Evolutionary conservation across 768 basidiomycete genomes (phyloP).

Genomic region (Termitomyces sp.): DNA sequence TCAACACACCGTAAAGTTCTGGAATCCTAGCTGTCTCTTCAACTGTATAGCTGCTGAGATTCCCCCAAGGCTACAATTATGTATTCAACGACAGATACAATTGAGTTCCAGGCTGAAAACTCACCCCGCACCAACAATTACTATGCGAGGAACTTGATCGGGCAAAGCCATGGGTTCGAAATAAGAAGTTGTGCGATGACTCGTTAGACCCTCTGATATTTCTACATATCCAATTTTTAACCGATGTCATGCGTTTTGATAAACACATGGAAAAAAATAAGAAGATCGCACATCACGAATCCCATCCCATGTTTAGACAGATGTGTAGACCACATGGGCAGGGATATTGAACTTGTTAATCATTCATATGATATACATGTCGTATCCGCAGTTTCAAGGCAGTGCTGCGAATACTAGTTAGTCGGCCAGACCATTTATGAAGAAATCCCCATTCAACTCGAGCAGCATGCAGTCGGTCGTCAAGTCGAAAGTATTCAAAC

Average conservation of each 20-base stretch:
- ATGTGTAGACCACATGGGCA: not conserved
- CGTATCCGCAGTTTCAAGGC: not conserved
- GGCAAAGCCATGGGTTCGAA: slow-evolving; percentile 7
- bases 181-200: not conserved
- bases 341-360: not conserved
- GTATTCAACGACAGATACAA: not conserved
- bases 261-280: not conserved
- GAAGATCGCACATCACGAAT: not conserved
- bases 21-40: slow-evolving; percentile 34
- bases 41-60: slow-evolving; percentile 43
- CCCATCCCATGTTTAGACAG: not conserved
- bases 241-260: not conserved
- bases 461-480: too few species aligned
- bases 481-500: too few species aligned
- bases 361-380: not conserved
- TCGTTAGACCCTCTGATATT: not conserved
- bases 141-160: slow-evolving; percentile 27
- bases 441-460: too few species aligned
- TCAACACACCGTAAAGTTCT: slow-evolving; percentile 41
- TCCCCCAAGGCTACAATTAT: slow-evolving; percentile 33
- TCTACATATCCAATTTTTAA: not conserved
- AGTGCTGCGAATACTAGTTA: too few species aligned
- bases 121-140: slow-evolving; percentile 49
- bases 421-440: too few species aligned
- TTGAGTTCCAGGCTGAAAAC: slow-evolving; percentile 2